phyloP scores from a whole-genome alignment of 306 rosid genomes.

The Pyrus betulifolia region DNA sequence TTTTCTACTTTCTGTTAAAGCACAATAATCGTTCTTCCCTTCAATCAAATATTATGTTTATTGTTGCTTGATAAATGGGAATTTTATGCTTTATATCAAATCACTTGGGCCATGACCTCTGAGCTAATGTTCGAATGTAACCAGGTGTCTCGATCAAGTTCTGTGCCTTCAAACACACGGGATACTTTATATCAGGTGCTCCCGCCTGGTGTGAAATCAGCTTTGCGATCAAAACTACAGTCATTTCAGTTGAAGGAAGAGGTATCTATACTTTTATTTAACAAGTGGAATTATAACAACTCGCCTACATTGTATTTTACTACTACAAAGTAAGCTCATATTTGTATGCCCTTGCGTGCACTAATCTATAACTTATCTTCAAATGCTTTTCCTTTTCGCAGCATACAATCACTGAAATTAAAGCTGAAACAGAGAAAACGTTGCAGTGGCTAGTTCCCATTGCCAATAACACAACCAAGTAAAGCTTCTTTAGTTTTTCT shows the following conservation, averaged over 20 bases:
- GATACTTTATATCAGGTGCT: slow-evolving; percentile 94
- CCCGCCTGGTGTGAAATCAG: slow-evolving; percentile 81
- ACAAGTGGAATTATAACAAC: neutral
- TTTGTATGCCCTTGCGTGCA: neutral
- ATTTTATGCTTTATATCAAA: neutral
- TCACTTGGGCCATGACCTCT: neutral
- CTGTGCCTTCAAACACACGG: slow-evolving; percentile 90
- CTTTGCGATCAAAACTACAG: slow-evolving; percentile 67
- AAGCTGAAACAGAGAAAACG: slow-evolving; percentile 93
- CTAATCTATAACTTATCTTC: neutral
- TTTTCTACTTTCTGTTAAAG: neutral
- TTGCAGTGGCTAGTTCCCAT: slow-evolving; percentile 95
- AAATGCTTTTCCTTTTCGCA: slow-evolving; percentile 26
- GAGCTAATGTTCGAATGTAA: slow-evolving; percentile 1
- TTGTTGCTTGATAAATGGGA: neutral
- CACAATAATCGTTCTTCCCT: neutral
- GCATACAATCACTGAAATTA: slow-evolving; percentile 84
- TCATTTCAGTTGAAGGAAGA: slow-evolving; percentile 89
- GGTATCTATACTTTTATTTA: slow-evolving; percentile 30
- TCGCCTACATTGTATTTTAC: neutral
- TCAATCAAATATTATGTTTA: neutral
- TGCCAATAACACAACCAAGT: slow-evolving; percentile 89
- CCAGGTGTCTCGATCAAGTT: slow-evolving; percentile 94
- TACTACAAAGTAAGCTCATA: neutral
- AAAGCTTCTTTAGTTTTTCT: slow-evolving; percentile 11